Evolutionary conservation across 371 early-diverging fungal species (phyloP), one percentile per base, ranked within the genome.

Genomic region (Apophysomyces sp.): DNA sequence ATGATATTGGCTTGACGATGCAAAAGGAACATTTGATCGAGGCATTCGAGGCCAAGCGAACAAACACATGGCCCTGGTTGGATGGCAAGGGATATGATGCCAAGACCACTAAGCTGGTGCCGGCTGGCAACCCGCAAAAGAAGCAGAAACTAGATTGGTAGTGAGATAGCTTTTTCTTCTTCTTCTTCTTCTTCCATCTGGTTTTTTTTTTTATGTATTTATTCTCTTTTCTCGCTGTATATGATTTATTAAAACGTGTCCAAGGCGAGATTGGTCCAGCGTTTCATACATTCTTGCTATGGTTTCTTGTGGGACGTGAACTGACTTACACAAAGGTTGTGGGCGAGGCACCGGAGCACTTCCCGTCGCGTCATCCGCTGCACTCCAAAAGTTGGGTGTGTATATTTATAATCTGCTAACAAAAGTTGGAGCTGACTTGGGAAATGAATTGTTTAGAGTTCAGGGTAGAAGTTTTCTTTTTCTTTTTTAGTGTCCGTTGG

Each of bases 1-100:
- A 89, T 67, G 89, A 89, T 67, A 87, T 89, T 71, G 89, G 89
- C 52, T 68, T 89, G 55, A 89, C 89, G 3, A 66, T 89, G 80
- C 84, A 84, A 64, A 89, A 89, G 75, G 73, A 70, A 40, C 74
- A 75, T 16, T 36, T 63, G 60, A 87, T 89, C 57, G 65, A 60
- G 6, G 57, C 64, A 18, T 89, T 87, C 67, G 89, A 89, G 68
- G 49, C 60, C 11, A 72, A 75, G 65, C 72, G 86, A 58, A 78
- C 77, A 12, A 37, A 52, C 44, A 61, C 57, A 41, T 86, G 83
- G 84, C 87, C 87, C 28, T 89, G 89, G 89, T 71, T 89, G 61
- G 78, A 89, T 73, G 88, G 88, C 21, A 74, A 81, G 65, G 67
- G 61, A 24, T 81, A 81, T 55, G 28, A 62, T 5, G 78, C 76